Base-by-base conservation (phyloP, 345 rosid species). In the Trapa bicornis region DNA sequence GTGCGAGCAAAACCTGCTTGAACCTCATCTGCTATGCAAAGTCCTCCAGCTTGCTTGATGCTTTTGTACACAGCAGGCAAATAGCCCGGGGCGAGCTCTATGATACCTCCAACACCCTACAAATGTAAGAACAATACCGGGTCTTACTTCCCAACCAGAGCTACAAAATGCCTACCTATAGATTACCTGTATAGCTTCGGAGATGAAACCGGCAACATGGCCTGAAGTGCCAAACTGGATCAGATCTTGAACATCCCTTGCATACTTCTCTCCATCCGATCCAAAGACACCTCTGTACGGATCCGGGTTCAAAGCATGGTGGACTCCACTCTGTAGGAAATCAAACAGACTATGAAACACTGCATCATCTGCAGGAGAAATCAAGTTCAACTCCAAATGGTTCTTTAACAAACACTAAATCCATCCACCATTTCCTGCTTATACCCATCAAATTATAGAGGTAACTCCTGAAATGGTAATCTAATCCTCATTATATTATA, bases 281-380 rank as follows among this genome's bases (percentile, higher is more conserved):
- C 98, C 99, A 70, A 95, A 95, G 22, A 82, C 81, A 54, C 99
- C 98, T 79, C 99, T 82, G 65, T 95, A 95, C 7, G 99, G 98
- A 70, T 95, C 99, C n/a, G 99, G 96, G 78, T 95, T 95, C 72
- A 89, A 7, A 63, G 97, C 89, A 73, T 95, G 99, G 73, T 95
- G 99, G 60, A 86, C 82, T 68, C 97, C 97, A 66, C 78, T 89
- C 98, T 92, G 87, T 61, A 64, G 5, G 37, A 72, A 35, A 60
- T 70, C 36, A 36, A 56, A 16, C 12, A 52, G 48, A 22, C 29
- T n/a, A 54, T 22, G 7, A 4, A 54, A 45, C 11, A 45, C 48
- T 11, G 48, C 48, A 45, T 45, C 48, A 45, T 45, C 48, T 45
- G 29, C 29, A 22, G 29, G 29, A 22, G 29, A 54, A n/a, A 54